Evolutionary conservation across 768 basidiomycete genomes (phyloP), one percentile per base, ranked within the genome.

Genomic region (Pleurotus cornucopiae): DNA sequence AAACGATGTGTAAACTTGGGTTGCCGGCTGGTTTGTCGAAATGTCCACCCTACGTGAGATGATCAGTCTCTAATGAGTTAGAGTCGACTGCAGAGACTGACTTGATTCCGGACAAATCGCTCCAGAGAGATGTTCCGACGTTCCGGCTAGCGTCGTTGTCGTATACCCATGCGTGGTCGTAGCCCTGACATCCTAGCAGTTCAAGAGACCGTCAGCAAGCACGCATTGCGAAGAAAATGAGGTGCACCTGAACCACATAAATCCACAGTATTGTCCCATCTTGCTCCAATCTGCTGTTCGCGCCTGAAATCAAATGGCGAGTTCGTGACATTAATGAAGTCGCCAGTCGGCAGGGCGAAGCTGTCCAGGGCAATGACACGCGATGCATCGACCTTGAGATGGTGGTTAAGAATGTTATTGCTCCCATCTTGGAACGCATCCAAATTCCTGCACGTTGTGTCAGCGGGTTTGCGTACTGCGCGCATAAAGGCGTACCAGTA

Each of bases 121-220:
- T 81, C 72, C 72, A 78, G 2, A 83, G 70, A 1, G 76, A 67
- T 14, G 76, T 68, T 5, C 67, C 69, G 6, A 71, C 62, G 2
- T 49, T 63, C 6, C 59, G 49, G 21, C 58, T 59, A 18, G 73
- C 66, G 4, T 64, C 47, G 3, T 67, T 54, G 64, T 82, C 79
- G 55, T 80, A 79, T 4, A 82, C 69, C 76, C 76, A 82, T 26
- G 72, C 72, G 61, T 71, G 71, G 60, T 83, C 80, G 60, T 79
- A 80, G 0, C 81, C 80, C 41, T 68, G 67, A 61, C 77, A 81
- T 18, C 71, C 78, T 76, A 47, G 18, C 41, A 26, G n/a, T 34
- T 5, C 38, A n/a, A 39, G 0, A 25, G 26, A 18, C 14, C 37
- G n/a, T n/a, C 4, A 18, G 14, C 20, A 13, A 25, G 41, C 3